Base-by-base conservation (phyloP, 1,284 basidiomycete genomes). In the Pseudozyma hubeiensis region DNA sequence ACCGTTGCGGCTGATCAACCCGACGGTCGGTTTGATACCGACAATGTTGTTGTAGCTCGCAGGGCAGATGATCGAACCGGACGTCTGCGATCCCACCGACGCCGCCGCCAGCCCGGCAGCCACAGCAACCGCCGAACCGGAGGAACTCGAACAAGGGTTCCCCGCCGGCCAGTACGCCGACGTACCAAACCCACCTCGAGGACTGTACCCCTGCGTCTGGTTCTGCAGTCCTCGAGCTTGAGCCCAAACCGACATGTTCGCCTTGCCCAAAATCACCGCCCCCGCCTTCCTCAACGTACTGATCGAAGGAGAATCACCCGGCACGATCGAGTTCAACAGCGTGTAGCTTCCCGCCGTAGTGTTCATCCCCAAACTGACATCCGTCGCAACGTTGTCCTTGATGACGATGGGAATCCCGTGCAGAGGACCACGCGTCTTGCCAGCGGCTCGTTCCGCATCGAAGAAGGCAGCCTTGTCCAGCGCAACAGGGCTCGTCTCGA, bases 351-450 rank as follows among this genome's bases (percentile, higher is more conserved):
- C 87, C n/a, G 85, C 86, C 0, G 87, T 88, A 0, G 87, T 87
- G 69, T 91, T 90, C 89, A 91, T 88, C 0, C 90, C 89, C 88
- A 66, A 24, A 11, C 85, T 86, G 5, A 87, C 84, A 30, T 88
- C 68, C 0, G 90, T 90, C 0, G 87, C 90, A 35, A 90, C 90
- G 75, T 90, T 91, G 79, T 91, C 90, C 84, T 92, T 92, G 56
- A 92, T 75, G 3, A 91, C 83, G 44, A 91, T 86, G 7, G 91
- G 91, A 33, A 92, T 90, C 0, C 91, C 91, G 75, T 91, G 90
- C 43, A 92, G 81, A 0, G 83, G 75, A n/a, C 90, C 87, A 10
- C 90, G 86, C 7, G 86, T 85, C 0, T 89, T 88, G 0, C 77
- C 85, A 2, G 54, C 49, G 24, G 84, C 84, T 3, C 90, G 86